Base-by-base conservation (phyloP, 192 early-diverging fungal genomes). In the Piromyces finnis region DNA sequence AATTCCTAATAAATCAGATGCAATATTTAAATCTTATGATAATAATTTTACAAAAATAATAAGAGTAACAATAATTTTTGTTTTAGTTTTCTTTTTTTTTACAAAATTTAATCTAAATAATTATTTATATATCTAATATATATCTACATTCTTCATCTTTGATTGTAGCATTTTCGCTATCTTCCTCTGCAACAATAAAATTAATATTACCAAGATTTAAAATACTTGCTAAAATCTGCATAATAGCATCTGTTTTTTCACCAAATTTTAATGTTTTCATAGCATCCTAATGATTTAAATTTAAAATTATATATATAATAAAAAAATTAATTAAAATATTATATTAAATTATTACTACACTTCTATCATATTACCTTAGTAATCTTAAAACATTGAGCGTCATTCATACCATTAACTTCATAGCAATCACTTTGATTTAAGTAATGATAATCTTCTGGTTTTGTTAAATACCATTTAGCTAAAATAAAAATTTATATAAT, bases 181-280 rank as follows among this genome's bases (percentile, higher is more conserved):
- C 41, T 51, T 51, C 41, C 22, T 51, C 17, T 22, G 1, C 41
- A 39, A 39, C 96, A 29, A 83, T 82, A 85, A 99, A 99, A 79
- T 93, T 88, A 29, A 96, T 87, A 83, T 99, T 99, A 80, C 97
- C 97, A 37, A 99, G 86, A 92, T 98, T 97, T 83, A 99, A 88
- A 82, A 99, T 92, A 37, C 93, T 94, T 12, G 96, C 93, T 51
- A 99, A 86, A 87, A 98, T 96, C 79, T 93, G 88, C 83, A 96
- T 94, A 51, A 99, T 94, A 22, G 6, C 18, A 41, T 93, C 89
- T 81, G 90, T 89, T 86, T 97, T 93, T 81, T 98, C 95, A 16
- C 87, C 84, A 39, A 51, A 51, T 22, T 51, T 51, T 51, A 51
- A 51, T 4, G 41, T 51, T 51, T 51, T 51, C 41, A 51, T 51